These are phyloP conservation scores for Rhodotorula sp. DNA, from an alignment of 1,284 basidiomycete genomes.

Conservation along the genomic window DNA sequence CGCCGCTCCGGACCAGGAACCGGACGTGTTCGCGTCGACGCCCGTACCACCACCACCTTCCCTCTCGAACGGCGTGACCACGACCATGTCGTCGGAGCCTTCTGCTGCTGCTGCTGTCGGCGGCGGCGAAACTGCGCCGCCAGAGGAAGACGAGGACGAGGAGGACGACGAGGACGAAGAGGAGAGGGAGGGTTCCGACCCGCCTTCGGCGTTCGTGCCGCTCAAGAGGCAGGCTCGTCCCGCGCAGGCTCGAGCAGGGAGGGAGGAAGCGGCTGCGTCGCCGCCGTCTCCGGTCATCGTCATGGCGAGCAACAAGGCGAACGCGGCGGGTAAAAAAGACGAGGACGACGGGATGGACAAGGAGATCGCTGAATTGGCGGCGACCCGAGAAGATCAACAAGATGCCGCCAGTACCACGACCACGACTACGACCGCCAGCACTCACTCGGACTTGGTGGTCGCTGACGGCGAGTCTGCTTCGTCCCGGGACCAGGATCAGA, in stretches of 20 bases:
- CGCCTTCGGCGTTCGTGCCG: constrained; percentile 29
- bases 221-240: constrained; percentile 12
- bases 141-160: neutral
- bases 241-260: too few species aligned
- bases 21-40: neutral
- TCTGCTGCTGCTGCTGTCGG: neutral
- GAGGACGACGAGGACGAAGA: neutral
- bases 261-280: too few species aligned
- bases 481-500: too few species aligned
- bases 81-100: neutral
- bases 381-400: neutral
- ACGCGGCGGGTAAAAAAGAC: neutral
- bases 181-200: constrained; percentile 16
- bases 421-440: neutral
- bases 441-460: constrained; percentile 5
- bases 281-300: neutral
- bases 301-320: neutral
- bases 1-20: neutral
- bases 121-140: neutral
- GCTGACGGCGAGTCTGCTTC: too few species aligned
- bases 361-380: neutral
- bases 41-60: neutral
- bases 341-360: neutral
- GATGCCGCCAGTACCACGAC: neutral
- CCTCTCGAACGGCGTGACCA: neutral